Evolutionary conservation across 1,284 basidiomycete genomes (phyloP).

Genomic region (Mycosarcoma mackinlayi): DNA sequence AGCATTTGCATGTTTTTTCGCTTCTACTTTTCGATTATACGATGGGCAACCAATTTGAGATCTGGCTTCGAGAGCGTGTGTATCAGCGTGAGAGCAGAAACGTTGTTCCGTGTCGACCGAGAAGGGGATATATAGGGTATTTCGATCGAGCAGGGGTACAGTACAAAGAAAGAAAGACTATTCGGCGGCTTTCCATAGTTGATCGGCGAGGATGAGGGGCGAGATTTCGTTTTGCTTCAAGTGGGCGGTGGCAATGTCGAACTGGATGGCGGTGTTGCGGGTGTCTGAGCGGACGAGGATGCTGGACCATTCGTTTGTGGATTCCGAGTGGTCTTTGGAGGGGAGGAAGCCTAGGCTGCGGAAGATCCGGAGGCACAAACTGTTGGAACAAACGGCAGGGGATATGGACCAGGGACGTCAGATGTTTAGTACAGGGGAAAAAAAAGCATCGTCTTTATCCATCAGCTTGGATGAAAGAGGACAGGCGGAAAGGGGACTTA

Average conservation of each 20-base stretch:
- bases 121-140: too few species aligned
- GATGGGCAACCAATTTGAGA: too few species aligned
- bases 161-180: slow-evolving; percentile 6
- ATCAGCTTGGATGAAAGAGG: background rate
- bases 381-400: slow-evolving; percentile 1
- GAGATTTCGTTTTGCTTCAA: slow-evolving; percentile 37
- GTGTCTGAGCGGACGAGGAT: slow-evolving; percentile 52
- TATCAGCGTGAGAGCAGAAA: too few species aligned
- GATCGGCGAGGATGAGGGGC: slow-evolving; percentile 44
- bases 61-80: too few species aligned
- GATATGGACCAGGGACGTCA: background rate
- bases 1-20: too few species aligned
- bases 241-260: slow-evolving; percentile 42
- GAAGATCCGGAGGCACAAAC: slow-evolving; percentile 52
- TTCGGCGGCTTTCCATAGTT: slow-evolving; percentile 57
- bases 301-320: slow-evolving; percentile 32
- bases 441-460: background rate
- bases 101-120: too few species aligned
- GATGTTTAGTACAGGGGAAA: too few species aligned
- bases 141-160: too few species aligned
- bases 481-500: slow-evolving; percentile 21
- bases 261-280: slow-evolving; percentile 53
- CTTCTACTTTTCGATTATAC: too few species aligned
- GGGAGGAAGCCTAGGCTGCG: slow-evolving; percentile 56
- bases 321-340: slow-evolving; percentile 10